Conservation (phyloP, 169 alveolate species). For the Cryptosporidium viatorum region DNA sequence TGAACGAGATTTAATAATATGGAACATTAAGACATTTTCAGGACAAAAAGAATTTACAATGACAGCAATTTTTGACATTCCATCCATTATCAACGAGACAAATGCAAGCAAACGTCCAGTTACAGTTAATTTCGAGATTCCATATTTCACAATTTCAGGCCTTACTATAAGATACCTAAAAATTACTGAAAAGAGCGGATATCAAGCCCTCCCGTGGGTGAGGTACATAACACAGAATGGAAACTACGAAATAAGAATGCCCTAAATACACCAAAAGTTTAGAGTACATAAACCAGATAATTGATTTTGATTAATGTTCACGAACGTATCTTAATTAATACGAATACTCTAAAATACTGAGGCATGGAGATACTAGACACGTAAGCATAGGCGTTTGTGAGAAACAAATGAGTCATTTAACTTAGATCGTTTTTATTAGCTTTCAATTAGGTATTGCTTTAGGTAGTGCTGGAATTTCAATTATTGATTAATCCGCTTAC, state of each 20-base stretch:
- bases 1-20: slow-evolving; percentile 93
- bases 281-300: not conserved
- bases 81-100: slow-evolving; percentile 86
- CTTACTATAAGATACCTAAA: slow-evolving; percentile 97
- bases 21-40: slow-evolving; percentile 97
- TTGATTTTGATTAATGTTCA: not conserved
- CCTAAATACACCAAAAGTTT: slow-evolving; percentile 73
- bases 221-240: slow-evolving; percentile 99
- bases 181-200: slow-evolving; percentile 96
- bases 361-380: not conserved
- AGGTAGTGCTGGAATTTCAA: not conserved
- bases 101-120: slow-evolving; percentile 90
- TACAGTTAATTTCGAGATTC: slow-evolving; percentile 97
- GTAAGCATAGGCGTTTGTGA: not conserved
- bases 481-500: not conserved
- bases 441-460: not conserved
- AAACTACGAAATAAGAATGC: slow-evolving; percentile 98
- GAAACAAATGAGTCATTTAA: not conserved
- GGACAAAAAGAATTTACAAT: slow-evolving; percentile 98
- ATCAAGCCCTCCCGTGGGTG: slow-evolving; percentile 99
- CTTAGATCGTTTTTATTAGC: not conserved
- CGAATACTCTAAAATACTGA: not conserved
- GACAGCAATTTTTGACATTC: slow-evolving; percentile 97
- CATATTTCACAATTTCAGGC: slow-evolving; percentile 99
- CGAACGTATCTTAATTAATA: not conserved